A percentile compares a stretch with the other conserved stretches of the same genome.
Conservation (phyloP, 2,329 filamentous ascomycete genomes). For the Chalaropsis thielavioides region DNA sequence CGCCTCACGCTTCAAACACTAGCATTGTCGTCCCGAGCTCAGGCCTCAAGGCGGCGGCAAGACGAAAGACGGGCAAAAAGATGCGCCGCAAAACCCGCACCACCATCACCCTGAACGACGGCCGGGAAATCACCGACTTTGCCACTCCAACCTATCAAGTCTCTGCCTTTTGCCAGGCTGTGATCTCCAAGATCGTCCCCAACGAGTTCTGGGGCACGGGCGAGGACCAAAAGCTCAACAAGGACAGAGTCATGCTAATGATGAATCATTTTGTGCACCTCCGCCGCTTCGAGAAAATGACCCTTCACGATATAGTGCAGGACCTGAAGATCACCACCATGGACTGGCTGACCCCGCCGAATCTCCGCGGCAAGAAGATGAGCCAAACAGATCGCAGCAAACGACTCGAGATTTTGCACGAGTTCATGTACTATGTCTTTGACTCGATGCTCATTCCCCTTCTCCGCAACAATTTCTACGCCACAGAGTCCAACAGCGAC, state of each 20-base stretch:
- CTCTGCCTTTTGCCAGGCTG: conserved; percentile 74
- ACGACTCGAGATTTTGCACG: conserved; percentile 61
- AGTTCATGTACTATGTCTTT: conserved; percentile 84
- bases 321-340: conserved; percentile 49
- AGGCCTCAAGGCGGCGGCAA: background rate
- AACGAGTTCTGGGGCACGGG: conserved; percentile 56
- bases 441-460: conserved; percentile 84
- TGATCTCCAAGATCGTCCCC: conserved; percentile 59
- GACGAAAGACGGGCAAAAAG: conserved; percentile 2
- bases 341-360: conserved; percentile 54
- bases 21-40: background rate
- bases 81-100: background rate
- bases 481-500: conserved; percentile 75
- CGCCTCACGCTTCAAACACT: background rate
- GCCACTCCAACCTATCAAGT: conserved; percentile 55
- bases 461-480: conserved; percentile 76
- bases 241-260: conserved; percentile 43
- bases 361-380: conserved; percentile 37
- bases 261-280: conserved; percentile 67
- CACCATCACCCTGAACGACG: conserved; percentile 7
- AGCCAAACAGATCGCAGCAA: conserved; percentile 61
- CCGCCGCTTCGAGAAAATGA: conserved; percentile 67
- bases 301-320: conserved; percentile 63
- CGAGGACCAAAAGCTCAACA: conserved; percentile 43
- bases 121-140: conserved; percentile 43